phyloP scores from a whole-genome alignment of 148 eudicot species.

The Persicaria tinctoria region DNA sequence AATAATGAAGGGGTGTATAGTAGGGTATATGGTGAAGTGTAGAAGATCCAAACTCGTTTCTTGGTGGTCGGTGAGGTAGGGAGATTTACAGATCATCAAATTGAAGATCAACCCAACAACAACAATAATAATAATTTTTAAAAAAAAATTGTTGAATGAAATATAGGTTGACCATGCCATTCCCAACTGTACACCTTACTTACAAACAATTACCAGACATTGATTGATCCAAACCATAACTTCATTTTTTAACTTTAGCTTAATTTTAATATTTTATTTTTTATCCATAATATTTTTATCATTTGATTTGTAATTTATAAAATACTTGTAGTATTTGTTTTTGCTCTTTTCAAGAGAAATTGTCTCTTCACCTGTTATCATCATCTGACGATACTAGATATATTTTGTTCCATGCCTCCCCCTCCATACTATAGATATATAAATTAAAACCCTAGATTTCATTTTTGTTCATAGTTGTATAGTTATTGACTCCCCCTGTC shows the following conservation, averaged over 20 bases:
- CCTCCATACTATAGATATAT: too few relatives aligned
- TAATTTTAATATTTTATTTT: background rate
- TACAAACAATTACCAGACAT: background rate
- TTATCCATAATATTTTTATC: background rate
- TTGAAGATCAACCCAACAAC: too few relatives aligned
- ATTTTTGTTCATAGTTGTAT: too few relatives aligned
- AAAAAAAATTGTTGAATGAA: too few relatives aligned
- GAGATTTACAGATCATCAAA: too few relatives aligned
- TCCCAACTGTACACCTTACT: slow-evolving; percentile 23
- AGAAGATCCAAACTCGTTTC: too few relatives aligned
- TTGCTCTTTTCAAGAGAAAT: slow-evolving; percentile 12
- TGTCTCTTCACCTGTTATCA: slow-evolving; percentile 20
- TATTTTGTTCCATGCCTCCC: background rate
- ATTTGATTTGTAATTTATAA: background rate
- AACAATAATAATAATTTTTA: too few relatives aligned
- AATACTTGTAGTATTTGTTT: too few relatives aligned
- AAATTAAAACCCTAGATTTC: background rate
- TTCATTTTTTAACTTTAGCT: slow-evolving; percentile 12
- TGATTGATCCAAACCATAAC: slow-evolving; percentile 4
- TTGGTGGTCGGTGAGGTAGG: too few relatives aligned
- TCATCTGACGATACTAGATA: slow-evolving; percentile 24
- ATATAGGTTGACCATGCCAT: background rate
- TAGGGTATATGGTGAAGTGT: too few relatives aligned
- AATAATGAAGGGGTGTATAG: too few relatives aligned
- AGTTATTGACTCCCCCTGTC: too few relatives aligned